Percentiles rank a stretch among this genome's conserved stretches.
Evolutionary conservation across 805 yeast species (phyloP).

Genomic region (Gaillardinia entomophila): DNA sequence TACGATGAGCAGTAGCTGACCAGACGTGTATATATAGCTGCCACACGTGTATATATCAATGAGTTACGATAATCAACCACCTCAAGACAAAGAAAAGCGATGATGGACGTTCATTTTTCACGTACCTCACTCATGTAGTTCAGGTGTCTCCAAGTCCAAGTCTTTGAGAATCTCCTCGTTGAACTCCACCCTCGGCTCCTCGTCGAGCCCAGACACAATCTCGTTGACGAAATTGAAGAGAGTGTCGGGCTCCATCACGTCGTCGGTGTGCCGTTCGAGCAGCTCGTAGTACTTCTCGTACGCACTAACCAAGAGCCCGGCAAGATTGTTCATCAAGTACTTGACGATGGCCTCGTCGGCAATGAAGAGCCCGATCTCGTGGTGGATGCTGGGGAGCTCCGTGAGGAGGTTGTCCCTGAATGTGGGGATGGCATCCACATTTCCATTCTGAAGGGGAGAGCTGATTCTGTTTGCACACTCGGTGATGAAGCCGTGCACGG

Average conservation of each 20-base stretch:
- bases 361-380: constrained; percentile 49
- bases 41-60: too few species aligned
- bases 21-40: background rate
- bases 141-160: constrained; percentile 8
- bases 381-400: constrained; percentile 53
- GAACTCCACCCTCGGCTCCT: constrained; percentile 11
- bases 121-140: too few species aligned
- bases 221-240: constrained; percentile 46
- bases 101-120: too few species aligned
- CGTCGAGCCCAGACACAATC: constrained; percentile 15
- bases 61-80: too few species aligned
- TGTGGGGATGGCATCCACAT: constrained; percentile 21
- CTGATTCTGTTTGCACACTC: constrained; percentile 40
- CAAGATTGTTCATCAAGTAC: constrained; percentile 24
- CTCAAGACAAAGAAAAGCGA: too few species aligned
- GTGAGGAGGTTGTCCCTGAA: constrained; percentile 46
- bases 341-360: constrained; percentile 42
- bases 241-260: constrained; percentile 60
- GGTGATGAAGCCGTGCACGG: constrained; percentile 65
- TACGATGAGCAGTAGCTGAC: constrained; percentile 54
- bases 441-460: constrained; percentile 28
- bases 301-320: constrained; percentile 48
- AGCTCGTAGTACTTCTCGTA: constrained; percentile 50
- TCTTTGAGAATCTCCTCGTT: constrained; percentile 22
- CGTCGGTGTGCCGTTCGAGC: constrained; percentile 31